Percentiles rank a stretch among this genome's conserved stretches.
phyloP scores from a whole-genome alignment of 441 rosid species.

The Raphanus hybrid region DNA sequence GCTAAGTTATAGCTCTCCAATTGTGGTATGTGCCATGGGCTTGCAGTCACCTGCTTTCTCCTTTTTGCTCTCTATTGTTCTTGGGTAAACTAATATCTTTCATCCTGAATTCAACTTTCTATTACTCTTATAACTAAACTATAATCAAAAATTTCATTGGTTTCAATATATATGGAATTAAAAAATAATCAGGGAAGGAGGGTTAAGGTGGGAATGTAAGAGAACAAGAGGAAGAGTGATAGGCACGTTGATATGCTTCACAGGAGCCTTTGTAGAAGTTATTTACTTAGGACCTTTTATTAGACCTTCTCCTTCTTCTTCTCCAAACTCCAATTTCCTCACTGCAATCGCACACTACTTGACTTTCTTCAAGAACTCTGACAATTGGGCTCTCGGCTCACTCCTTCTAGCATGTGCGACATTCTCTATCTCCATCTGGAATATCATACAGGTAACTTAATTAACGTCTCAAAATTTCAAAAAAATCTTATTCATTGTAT shows the following conservation, averaged over 20 bases:
- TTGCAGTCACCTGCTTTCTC: conserved; percentile 70
- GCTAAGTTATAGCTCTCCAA: conserved; percentile 71
- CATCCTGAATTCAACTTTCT: not conserved
- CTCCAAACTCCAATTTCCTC: conserved; percentile 43
- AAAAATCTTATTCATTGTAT: not conserved
- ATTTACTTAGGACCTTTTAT: conserved; percentile 62
- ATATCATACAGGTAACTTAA: conserved; percentile 62
- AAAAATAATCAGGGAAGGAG: conserved; percentile 43
- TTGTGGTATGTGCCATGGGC: conserved; percentile 83
- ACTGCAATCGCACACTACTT: conserved; percentile 45
- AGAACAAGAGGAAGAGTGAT: conserved; percentile 50
- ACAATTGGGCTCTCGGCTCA: conserved; percentile 72
- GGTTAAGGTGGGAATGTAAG: conserved; percentile 53
- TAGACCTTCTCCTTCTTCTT: conserved; percentile 47
- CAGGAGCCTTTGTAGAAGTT: conserved; percentile 57
- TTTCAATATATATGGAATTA: not conserved
- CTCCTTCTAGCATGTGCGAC: conserved; percentile 68
- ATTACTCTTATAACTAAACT: not conserved
- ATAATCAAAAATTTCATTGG: not conserved
- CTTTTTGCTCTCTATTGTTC: conserved; percentile 57
- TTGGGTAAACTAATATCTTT: conserved; percentile 51
- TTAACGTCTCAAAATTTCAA: not conserved
- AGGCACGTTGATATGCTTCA: conserved; percentile 61
- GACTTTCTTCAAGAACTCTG: conserved; percentile 57
- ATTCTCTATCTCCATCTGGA: conserved; percentile 64